Conservation (phyloP, 352 stramenopile species). For the Achlya hypogyna region DNA sequence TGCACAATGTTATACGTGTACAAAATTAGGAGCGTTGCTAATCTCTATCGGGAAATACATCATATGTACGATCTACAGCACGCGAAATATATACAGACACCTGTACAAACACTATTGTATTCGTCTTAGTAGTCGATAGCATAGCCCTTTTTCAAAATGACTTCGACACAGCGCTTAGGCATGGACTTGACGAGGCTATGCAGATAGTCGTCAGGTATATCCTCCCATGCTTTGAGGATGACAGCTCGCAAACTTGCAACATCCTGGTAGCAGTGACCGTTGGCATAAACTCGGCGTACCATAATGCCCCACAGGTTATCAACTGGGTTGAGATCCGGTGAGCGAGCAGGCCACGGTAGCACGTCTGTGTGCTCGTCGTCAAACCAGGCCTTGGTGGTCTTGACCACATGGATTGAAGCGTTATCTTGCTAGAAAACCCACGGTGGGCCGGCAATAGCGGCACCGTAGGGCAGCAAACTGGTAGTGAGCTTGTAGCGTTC, state of each 20-base stretch:
- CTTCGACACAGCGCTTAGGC: neutral
- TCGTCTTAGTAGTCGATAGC: neutral
- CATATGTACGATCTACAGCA: no score
- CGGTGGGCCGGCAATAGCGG: no score
- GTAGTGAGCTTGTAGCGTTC: neutral
- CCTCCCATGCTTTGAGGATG: slow-evolving; percentile 2
- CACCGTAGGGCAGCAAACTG: neutral
- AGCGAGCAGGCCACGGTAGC: slow-evolving; percentile 8
- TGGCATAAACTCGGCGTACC: slow-evolving; percentile 12
- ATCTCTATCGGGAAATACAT: no score
- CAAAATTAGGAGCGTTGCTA: no score
- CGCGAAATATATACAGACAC: no score
- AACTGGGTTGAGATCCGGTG: slow-evolving; percentile 20
- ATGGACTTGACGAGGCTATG: neutral
- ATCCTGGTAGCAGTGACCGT: slow-evolving; percentile 5
- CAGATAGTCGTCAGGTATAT: neutral
- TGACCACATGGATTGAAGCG: neutral
- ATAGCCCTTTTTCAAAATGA: neutral
- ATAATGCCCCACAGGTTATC: slow-evolving; percentile 23
- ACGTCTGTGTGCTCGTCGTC: neutral
- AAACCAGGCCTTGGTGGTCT: slow-evolving; percentile 4
- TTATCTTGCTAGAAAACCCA: slow-evolving; percentile 21
- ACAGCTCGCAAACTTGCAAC: neutral
- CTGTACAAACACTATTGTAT: no score
- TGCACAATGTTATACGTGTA: no score